These are phyloP conservation scores for Asterophora lycoperdoides DNA, from an alignment of 768 basidiomycete species.

Conservation along the genomic window DNA sequence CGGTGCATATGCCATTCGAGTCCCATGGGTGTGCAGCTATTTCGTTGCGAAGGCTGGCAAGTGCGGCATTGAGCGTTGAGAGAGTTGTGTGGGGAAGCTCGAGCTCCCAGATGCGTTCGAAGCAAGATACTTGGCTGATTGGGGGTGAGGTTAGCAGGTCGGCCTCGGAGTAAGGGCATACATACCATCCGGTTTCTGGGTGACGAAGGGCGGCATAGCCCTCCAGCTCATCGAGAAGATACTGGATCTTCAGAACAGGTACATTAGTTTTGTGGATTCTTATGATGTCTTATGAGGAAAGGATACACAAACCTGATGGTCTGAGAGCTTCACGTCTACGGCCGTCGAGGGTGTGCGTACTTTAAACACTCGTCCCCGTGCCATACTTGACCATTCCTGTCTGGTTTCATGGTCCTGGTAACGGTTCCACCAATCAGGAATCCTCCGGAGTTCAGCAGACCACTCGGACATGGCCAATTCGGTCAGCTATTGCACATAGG, in stretches of 20 bases:
- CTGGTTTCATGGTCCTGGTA: slow-evolving; percentile 23
- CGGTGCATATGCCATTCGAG: slow-evolving; percentile 19
- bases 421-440: slow-evolving; percentile 38
- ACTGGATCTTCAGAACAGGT: slow-evolving; percentile 31
- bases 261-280: not conserved
- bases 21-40: slow-evolving; percentile 5
- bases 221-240: slow-evolving; percentile 45
- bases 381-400: slow-evolving; percentile 30
- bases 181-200: slow-evolving; percentile 33
- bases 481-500: slow-evolving; percentile 28
- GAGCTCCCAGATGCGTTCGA: slow-evolving; percentile 53
- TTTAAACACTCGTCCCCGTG: slow-evolving; percentile 24
- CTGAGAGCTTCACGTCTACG: slow-evolving; percentile 31
- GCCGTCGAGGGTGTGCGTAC: slow-evolving; percentile 33
- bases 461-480: slow-evolving; percentile 49
- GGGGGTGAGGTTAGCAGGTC: too few species aligned
- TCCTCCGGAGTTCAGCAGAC: slow-evolving; percentile 39
- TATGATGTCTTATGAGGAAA: too few species aligned
- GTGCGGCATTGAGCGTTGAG: slow-evolving; percentile 16
- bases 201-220: slow-evolving; percentile 43
- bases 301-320: slow-evolving; percentile 32
- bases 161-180: not conserved
- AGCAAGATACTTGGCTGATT: slow-evolving; percentile 49
- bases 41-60: slow-evolving; percentile 20
- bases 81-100: slow-evolving; percentile 17